Evolutionary conservation across 2,329 filamentous ascomycete species (phyloP).

Genomic region (Xylariales sp.): DNA sequence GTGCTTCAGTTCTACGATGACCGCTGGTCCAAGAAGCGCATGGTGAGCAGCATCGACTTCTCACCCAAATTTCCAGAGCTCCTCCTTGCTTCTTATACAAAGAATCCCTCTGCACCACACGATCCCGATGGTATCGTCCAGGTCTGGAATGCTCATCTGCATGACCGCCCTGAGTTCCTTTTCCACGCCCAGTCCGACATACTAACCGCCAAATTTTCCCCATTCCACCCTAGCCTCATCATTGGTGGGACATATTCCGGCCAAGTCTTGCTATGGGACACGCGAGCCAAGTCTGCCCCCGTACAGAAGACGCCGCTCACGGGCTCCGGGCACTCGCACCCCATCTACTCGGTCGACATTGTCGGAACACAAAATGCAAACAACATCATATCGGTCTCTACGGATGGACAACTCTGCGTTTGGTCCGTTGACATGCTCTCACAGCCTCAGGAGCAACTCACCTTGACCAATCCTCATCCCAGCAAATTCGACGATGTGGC

Average conservation of each 20-base stretch:
- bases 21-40: slow-evolving; percentile 93
- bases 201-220: slow-evolving; percentile 94
- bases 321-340: slow-evolving; percentile 91
- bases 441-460: slow-evolving; percentile 90
- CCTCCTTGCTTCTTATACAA: slow-evolving; percentile 91
- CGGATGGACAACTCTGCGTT: slow-evolving; percentile 91
- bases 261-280: slow-evolving; percentile 96
- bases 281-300: slow-evolving; percentile 79
- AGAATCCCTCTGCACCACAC: slow-evolving; percentile 91
- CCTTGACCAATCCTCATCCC: slow-evolving; percentile 79
- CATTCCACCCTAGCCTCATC: slow-evolving; percentile 94
- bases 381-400: slow-evolving; percentile 96
- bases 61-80: slow-evolving; percentile 94
- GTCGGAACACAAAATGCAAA: slow-evolving; percentile 98
- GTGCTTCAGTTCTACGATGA: slow-evolving; percentile 92
- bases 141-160: slow-evolving; percentile 95
- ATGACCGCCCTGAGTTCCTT: slow-evolving; percentile 90
- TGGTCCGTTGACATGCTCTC: slow-evolving; percentile 99
- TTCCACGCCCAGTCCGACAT: slow-evolving; percentile 97
- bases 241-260: slow-evolving; percentile 95
- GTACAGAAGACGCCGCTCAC: slow-evolving; percentile 96
- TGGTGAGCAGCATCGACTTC: slow-evolving; percentile 94
- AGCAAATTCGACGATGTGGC: slow-evolving; percentile 92
- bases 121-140: slow-evolving; percentile 92
- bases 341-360: slow-evolving; percentile 91